These are phyloP conservation scores for Alternaria sp. DNA, from an alignment of 2,329 filamentous ascomycete species.

Conservation along the genomic window DNA sequence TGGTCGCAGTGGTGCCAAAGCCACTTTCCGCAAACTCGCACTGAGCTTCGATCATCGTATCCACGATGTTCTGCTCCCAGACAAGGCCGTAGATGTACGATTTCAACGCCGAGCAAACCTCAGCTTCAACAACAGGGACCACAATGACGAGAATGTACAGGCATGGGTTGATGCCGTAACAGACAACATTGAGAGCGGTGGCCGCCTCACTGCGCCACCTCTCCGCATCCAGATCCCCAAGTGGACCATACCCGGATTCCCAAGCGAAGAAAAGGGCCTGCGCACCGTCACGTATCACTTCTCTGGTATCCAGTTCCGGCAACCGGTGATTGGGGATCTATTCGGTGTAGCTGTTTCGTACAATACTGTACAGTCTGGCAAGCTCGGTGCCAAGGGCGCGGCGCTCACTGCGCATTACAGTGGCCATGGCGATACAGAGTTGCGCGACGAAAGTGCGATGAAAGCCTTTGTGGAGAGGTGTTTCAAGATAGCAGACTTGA, in stretches of 20 bases:
- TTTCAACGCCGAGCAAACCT: constrained; percentile 30
- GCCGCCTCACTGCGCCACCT: constrained; percentile 36
- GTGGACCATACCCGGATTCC: constrained; percentile 32
- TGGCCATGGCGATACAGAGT: background rate
- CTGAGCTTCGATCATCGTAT: constrained; percentile 30
- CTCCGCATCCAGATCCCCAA: constrained; percentile 37
- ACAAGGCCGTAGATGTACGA: constrained; percentile 36
- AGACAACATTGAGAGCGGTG: constrained; percentile 37
- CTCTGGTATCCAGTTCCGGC: constrained; percentile 36
- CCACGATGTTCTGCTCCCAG: constrained; percentile 42
- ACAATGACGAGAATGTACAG: constrained; percentile 20
- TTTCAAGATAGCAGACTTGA: constrained; percentile 26
- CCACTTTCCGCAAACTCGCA: constrained; percentile 26
- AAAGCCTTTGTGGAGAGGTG: constrained; percentile 26
- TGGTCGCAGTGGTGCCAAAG: constrained; percentile 9
- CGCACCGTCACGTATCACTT: constrained; percentile 35
- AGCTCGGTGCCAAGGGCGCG: constrained; percentile 33
- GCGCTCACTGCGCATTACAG: constrained; percentile 24
- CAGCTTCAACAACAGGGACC: constrained; percentile 9
- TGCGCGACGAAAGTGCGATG: constrained; percentile 13
- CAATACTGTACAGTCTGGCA: constrained; percentile 36
- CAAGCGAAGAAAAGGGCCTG: constrained; percentile 12
- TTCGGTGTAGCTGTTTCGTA: constrained; percentile 18
- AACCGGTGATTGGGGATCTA: constrained; percentile 26
- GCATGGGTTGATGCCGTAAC: constrained; percentile 24